Percentiles rank a stretch among this genome's conserved stretches.
Conservation (phyloP, 371 early-diverging fungal species). For the Syncephalastrum racemosum region DNA sequence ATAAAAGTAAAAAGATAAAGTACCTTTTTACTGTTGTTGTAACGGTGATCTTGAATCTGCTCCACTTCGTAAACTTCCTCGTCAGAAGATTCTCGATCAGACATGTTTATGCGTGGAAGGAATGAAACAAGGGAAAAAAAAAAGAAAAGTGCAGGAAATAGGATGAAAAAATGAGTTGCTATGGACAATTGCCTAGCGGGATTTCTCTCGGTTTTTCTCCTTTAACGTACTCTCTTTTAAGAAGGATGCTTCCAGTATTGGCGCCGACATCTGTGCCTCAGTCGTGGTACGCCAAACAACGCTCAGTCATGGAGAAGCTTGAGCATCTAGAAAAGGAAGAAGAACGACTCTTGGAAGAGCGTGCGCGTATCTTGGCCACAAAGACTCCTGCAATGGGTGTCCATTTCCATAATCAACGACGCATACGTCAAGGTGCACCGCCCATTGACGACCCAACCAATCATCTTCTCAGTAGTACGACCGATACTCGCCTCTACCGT, state of each 20-base stretch:
- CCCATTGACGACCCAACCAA: too few relatives aligned
- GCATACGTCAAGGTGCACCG: neutral
- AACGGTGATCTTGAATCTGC: conserved; percentile 17
- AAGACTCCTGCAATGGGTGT: neutral
- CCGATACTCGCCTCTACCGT: too few relatives aligned
- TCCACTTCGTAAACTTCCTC: conserved; percentile 34
- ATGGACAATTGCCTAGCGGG: neutral
- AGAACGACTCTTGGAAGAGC: conserved; percentile 12
- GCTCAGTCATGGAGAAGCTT: conserved; percentile 8
- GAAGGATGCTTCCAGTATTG: conserved; percentile 11
- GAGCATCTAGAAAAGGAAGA: conserved; percentile 10
- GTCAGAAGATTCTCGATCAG: conserved; percentile 4
- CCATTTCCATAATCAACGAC: conserved; percentile 1
- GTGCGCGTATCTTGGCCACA: neutral
- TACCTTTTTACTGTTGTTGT: neutral
- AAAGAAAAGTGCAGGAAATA: too few relatives aligned
- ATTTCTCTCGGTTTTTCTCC: neutral
- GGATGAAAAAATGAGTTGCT: too few relatives aligned
- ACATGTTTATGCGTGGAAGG: neutral
- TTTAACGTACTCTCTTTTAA: neutral
- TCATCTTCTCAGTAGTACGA: too few relatives aligned
- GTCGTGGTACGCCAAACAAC: conserved; percentile 11
- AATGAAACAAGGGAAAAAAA: neutral
- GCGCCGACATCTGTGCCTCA: conserved; percentile 14
- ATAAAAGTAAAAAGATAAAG: too few relatives aligned